Evolutionary conservation across 208 protist species (phyloP).

Genomic region (Trypanosoma congolense): DNA sequence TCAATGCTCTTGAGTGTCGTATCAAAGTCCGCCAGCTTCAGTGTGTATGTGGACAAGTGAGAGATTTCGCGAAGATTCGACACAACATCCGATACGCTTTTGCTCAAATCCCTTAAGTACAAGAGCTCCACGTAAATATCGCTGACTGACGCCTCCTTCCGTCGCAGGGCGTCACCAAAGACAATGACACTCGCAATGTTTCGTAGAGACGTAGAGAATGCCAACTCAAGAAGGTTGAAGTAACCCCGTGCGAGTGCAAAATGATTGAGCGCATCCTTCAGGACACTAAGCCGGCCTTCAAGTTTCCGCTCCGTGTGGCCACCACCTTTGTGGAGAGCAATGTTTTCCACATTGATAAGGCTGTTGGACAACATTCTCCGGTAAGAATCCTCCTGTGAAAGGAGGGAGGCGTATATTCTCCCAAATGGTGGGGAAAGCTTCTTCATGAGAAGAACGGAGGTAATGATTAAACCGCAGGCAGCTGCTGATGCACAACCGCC

Average conservation of each 20-base stretch:
- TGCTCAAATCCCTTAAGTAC: constrained; percentile 76
- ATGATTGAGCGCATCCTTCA: constrained; percentile 69
- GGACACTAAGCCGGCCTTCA: constrained; percentile 42
- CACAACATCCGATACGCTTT: constrained; percentile 77
- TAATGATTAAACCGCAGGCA: constrained; percentile 43
- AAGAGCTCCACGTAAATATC: constrained; percentile 75
- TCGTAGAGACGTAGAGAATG: constrained; percentile 58
- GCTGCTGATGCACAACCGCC: constrained; percentile 34
- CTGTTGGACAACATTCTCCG: constrained; percentile 68
- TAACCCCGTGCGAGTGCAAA: constrained; percentile 73
- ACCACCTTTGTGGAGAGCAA: constrained; percentile 73
- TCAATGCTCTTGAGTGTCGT: constrained; percentile 69
- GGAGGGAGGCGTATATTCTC: constrained; percentile 63
- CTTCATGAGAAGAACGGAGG: constrained; percentile 55
- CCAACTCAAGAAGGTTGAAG: constrained; percentile 68
- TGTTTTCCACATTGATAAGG: constrained; percentile 75
- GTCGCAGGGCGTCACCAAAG: constrained; percentile 22
- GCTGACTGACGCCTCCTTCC: constrained; percentile 35
- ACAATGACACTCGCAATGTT: constrained; percentile 54
- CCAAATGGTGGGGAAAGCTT: constrained; percentile 65
- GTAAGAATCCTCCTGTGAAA: constrained; percentile 72
- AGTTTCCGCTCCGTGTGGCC: constrained; percentile 51
- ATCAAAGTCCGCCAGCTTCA: constrained; percentile 76
- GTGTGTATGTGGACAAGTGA: constrained; percentile 74
- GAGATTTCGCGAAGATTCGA: constrained; percentile 86